A percentile compares a stretch with the other conserved stretches of the same genome.
Evolutionary conservation across 1,284 basidiomycete genomes (phyloP).

Genomic region (Marasmius sp.): DNA sequence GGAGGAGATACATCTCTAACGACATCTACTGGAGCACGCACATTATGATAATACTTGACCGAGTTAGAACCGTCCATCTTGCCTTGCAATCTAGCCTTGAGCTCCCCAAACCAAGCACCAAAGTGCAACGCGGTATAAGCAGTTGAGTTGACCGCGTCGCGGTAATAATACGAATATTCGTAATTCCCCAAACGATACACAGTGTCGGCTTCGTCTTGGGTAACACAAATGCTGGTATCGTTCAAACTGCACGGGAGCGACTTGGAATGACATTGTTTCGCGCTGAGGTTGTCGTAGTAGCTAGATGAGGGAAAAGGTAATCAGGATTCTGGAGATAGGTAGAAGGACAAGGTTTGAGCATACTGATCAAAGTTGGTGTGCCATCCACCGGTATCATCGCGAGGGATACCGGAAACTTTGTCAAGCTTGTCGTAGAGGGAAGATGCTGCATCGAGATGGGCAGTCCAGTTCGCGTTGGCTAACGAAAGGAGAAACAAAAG

Average conservation of each 20-base stretch:
- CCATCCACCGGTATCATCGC: constrained; percentile 40
- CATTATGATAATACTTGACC: constrained; percentile 44
- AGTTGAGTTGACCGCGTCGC: constrained; percentile 40
- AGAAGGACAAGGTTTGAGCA: constrained; percentile 10
- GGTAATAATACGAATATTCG: constrained; percentile 46
- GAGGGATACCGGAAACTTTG: constrained; percentile 37
- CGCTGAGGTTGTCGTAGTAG: constrained; percentile 49
- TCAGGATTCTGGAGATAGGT: not conserved
- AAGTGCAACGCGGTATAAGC: constrained; percentile 39
- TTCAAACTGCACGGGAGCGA: constrained; percentile 42
- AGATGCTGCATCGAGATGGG: constrained; percentile 35
- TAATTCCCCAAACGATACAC: constrained; percentile 48
- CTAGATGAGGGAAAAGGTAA: constrained; percentile 19
- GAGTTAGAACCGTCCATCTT: constrained; percentile 33
- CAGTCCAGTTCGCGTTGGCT: constrained; percentile 36
- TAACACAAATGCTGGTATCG: constrained; percentile 39
- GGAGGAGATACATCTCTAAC: not conserved
- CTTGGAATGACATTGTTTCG: constrained; percentile 47
- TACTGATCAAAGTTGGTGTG: constrained; percentile 49
- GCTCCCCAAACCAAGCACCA: constrained; percentile 43
- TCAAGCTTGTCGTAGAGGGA: constrained; percentile 39
- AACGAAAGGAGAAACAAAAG: constrained; percentile 16
- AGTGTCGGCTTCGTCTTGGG: constrained; percentile 39
- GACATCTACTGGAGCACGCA: constrained; percentile 12
- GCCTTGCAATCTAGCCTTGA: constrained; percentile 35